These are phyloP conservation scores for Pichia insulana DNA, from an alignment of 805 yeast genomes.

Conservation along the genomic window DNA sequence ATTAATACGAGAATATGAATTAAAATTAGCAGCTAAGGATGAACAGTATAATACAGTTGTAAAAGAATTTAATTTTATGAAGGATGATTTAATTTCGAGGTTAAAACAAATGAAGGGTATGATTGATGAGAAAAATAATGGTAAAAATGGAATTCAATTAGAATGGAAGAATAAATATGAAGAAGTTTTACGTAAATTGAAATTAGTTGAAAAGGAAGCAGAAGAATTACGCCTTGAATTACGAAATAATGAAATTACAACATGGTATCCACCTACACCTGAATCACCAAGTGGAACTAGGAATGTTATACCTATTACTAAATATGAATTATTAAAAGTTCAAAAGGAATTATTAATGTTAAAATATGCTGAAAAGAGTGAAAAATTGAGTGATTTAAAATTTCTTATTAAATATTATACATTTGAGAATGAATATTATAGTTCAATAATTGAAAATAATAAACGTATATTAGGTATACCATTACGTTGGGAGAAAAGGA, in stretches of 20 bases:
- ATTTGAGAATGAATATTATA: conserved; percentile 17
- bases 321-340: conserved; percentile 25
- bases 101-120: conserved; percentile 18
- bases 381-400: conserved; percentile 28
- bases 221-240: conserved; percentile 6
- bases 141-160: conserved; percentile 4
- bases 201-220: conserved; percentile 4
- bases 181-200: conserved; percentile 1
- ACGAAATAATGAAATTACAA: background rate
- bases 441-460: conserved; percentile 8
- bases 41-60: conserved; percentile 15
- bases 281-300: conserved; percentile 22
- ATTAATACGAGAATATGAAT: conserved; percentile 15
- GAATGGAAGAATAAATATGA: conserved; percentile 5
- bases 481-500: conserved; percentile 18
- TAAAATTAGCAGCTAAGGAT: conserved; percentile 16
- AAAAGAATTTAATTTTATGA: conserved; percentile 26
- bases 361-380: conserved; percentile 37
- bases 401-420: conserved; percentile 27
- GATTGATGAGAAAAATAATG: conserved; percentile 11
- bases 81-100: conserved; percentile 24
- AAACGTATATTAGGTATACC: conserved; percentile 10
- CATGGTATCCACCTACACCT: conserved; percentile 18
- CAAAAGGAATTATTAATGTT: conserved; percentile 40
- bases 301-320: background rate